Evolutionary conservation across 176 grass and related monocot genomes (phyloP), one percentile per base, ranked within the genome.

Genomic region (Aechmea fasciata): DNA sequence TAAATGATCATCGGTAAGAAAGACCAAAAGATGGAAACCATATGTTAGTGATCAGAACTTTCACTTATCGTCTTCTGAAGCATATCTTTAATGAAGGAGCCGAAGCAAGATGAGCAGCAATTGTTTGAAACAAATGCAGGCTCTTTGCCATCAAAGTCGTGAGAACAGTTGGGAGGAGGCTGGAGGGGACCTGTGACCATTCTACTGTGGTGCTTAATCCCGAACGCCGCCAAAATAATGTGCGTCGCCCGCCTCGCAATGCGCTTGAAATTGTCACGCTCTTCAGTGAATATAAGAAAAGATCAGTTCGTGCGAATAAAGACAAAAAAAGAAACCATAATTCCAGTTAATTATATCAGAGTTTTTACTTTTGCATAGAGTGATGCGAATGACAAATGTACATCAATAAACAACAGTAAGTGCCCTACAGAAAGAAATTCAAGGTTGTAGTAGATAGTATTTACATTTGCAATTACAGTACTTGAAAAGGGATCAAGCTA

Each of bases 81-180:
- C 64, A 78, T 72, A 73, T 84, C 52, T 74, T 77, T 66, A 52
- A 79, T 28, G 73, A 82, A 89, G 10, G 66, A 87, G 28, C 69
- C 61, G 73, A 83, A 89, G 55, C 83, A 87, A 20, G 64, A 73
- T 48, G 69, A 76, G 47, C 79, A 88, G 73, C 75, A 80, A 88
- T 71, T 78, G 71, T 53, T 63, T 66, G 70, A 25, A 65, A 80
- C 69, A 83, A 73, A 76, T 49, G 52, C 10, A 33, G 53, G 9
- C 66, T 79, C 76, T 15, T 59, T 63, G 28, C 13, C 47, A 63
- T n/a, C 64, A 48, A 68, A 65, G 55, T 28, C 50, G 73, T 74
- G 71, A 22, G 63, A 48, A 66, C 72, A 82, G 74, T 69, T 71
- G 22, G 50, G 65, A 23, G 76, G 50, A 77, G 83, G 47, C 53